Base-by-base conservation (phyloP, 1,284 basidiomycete genomes). In the Leccinum fallax region DNA sequence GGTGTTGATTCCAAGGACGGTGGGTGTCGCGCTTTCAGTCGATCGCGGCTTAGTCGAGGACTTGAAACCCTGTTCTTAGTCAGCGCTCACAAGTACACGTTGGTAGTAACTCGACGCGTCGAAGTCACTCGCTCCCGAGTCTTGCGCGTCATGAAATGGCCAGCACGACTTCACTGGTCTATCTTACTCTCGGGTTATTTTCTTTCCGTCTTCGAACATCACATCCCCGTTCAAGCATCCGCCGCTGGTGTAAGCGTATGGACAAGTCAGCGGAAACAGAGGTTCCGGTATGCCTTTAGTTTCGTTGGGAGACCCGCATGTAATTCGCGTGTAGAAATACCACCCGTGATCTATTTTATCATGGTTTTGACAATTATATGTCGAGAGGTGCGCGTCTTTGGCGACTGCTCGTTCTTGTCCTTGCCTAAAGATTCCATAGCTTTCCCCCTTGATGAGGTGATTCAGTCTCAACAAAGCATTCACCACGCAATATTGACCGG, bases 291-390 rank as follows among this genome's bases (percentile, higher is more conserved):
- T 67, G 81, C 66, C 11, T 53, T 21, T 21, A 21, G 13, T 53
- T 36, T 49, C 32, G 7, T 53, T 32, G 19, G 10, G 40, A 36
- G 32, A 52, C 30, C 15, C 21, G 13, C 40, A n/a, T 53, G 49
- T 61, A 21, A 71, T 36, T 46, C 28, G 46, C 34, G 19, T 58
- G 43, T 46, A 93, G 92, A 55, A 84, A 92, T 69, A 81, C 82
- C 69, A 88, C 88, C 21, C 85, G 88, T 53, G 85, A 85, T 36
- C 76, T 94, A 4, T 94, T 90, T 89, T 88, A 92, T 71, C 92
- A 94, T 79, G 92, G 92, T 1, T 94, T 87, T 69, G 74, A 89
- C 69, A 86, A 83, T 67, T 94, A 94, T 72, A 93, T 94, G 90
- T 80, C 77, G 57, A 83, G 83, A 72, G 92, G 92, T 90, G 66